Percentiles rank a stretch among this genome's conserved stretches.
Evolutionary conservation across 2,329 filamentous ascomycete genomes (phyloP).

Genomic region (Fusarium sp.): DNA sequence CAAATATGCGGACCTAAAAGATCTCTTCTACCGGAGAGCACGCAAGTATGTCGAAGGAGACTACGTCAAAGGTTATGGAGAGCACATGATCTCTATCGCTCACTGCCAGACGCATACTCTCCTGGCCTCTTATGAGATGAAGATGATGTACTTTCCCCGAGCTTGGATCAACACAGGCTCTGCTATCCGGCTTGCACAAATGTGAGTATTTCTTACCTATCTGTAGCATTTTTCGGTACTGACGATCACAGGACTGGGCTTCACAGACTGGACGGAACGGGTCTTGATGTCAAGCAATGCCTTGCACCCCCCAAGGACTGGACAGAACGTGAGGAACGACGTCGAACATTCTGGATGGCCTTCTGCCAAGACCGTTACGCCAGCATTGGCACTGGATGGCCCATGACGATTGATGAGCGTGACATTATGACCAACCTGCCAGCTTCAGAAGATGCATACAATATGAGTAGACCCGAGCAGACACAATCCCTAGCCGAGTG

Average conservation of each 20-base stretch:
- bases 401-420: slow-evolving; percentile 90
- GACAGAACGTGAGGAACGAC: slow-evolving; percentile 91
- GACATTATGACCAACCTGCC: slow-evolving; percentile 92
- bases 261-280: slow-evolving; percentile 83
- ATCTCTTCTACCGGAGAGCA: slow-evolving; percentile 89
- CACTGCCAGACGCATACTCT: slow-evolving; percentile 89
- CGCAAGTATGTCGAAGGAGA: slow-evolving; percentile 92
- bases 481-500: slow-evolving; percentile 77
- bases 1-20: slow-evolving; percentile 81
- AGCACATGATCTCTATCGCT: slow-evolving; percentile 85
- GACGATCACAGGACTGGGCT: slow-evolving; percentile 81
- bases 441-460: slow-evolving; percentile 83
- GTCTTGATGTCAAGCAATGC: slow-evolving; percentile 92
- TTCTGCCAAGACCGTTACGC: slow-evolving; percentile 93
- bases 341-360: slow-evolving; percentile 94
- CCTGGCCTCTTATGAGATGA: slow-evolving; percentile 89
- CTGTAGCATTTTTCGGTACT: background rate
- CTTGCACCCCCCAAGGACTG: slow-evolving; percentile 88
- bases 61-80: slow-evolving; percentile 91
- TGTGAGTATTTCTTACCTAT: slow-evolving; percentile 62
- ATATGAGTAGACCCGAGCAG: slow-evolving; percentile 79
- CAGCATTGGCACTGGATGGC: slow-evolving; percentile 97
- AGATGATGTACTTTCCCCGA: slow-evolving; percentile 95
- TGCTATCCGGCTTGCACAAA: slow-evolving; percentile 82
- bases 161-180: slow-evolving; percentile 94